Evolutionary conservation across 2,329 filamentous ascomycete genomes (phyloP), one percentile per base, ranked within the genome.

Genomic region (Talaromyces sp.): DNA sequence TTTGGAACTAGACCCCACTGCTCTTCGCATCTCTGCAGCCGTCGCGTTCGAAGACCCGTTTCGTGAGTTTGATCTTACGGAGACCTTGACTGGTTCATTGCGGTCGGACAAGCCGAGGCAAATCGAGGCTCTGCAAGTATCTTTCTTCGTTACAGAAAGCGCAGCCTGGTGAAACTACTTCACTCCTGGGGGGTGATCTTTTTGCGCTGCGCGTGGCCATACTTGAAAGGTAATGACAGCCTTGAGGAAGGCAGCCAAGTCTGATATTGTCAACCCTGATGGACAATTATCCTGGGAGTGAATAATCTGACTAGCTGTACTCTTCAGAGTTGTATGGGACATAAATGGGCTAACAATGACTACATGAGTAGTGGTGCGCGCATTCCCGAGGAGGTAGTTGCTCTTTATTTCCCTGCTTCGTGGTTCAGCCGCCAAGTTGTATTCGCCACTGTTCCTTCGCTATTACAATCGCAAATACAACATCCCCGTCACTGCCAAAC

Each of bases 381-480:
- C 51, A 41, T 45, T 16, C 50, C n/a, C 57, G 57, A 64, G 59
- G 60, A 62, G 54, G 59, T 58, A 58, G 56, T 29, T 22, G 33
- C 27, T 45, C 27, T 19, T 16, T 37, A 33, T 49, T 32, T 11
- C 55, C 49, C 57, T 58, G 42, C 56, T n/a, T 62, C 56, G 41
- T 51, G 58, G 47, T 30, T 62, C 59, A 62, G 74, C 75, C 82
- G 83, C 70, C 82, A 87, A 85, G 70, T 80, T 86, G 85, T 85
- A 88, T 86, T 89, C 86, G 62, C 85, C 84, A 75, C 82, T 88
- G 65, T 86, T 88, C 72, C 77, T 86, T 71, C 81, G 83, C 70
- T 77, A 82, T 66, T 77, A 77, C 66, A 77, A 75, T 49, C 75
- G 70, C 56, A 76, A 77, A 64, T 73, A 78, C 66, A 75, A 78